Conservation (phyloP, 306 rosid genomes). For the Prunus salicina region DNA sequence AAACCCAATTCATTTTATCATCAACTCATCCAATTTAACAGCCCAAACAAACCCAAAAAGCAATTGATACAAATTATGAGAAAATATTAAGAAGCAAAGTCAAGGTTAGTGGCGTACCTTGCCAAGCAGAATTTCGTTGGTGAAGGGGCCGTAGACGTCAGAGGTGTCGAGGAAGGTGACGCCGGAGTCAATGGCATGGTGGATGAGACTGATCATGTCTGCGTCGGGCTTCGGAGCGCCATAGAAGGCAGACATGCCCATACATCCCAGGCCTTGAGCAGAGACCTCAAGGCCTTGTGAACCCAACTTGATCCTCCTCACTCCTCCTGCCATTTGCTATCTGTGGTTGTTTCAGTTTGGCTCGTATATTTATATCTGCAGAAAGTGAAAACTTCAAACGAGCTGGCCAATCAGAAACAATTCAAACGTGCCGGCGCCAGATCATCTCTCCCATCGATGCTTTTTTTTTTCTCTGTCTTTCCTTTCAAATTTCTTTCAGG, state of each 20-base stretch:
- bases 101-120: conserved; percentile 22
- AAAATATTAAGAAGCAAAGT: no score
- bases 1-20: background rate
- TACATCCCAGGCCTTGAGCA: conserved; percentile 54
- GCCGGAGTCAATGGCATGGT: conserved; percentile 43
- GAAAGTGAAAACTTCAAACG: no score
- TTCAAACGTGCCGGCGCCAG: no score
- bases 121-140: conserved; percentile 54
- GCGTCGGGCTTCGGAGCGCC: conserved; percentile 51
- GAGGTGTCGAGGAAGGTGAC: conserved; percentile 61
- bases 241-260: conserved; percentile 60
- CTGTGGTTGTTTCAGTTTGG: background rate
- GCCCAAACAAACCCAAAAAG: background rate
- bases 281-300: conserved; percentile 56
- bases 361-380: no score
- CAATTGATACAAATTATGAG: background rate
- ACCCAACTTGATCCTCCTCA: conserved; percentile 53
- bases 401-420: no score
- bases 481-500: no score
- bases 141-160: conserved; percentile 44
- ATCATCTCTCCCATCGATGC: no score
- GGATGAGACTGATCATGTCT: conserved; percentile 59
- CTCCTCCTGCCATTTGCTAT: conserved; percentile 34
- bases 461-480: no score
- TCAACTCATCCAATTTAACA: background rate